A percentile compares a stretch with the other conserved stretches of the same genome.
Evolutionary conservation across 345 rosid genomes (phyloP).

Genomic region (Sisymbrium irio): DNA sequence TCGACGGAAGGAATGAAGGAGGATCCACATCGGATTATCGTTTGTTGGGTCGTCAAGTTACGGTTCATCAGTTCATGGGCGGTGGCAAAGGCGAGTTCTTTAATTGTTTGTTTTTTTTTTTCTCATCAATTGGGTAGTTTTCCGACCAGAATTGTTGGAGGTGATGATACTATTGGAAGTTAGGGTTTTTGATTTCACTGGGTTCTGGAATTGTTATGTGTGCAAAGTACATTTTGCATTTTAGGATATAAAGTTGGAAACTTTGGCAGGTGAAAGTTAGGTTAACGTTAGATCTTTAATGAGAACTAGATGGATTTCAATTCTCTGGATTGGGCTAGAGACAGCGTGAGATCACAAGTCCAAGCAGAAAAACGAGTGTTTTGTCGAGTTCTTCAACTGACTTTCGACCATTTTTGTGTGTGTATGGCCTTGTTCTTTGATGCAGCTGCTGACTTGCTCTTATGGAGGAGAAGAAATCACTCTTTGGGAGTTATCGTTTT

Average conservation of each 20-base stretch:
- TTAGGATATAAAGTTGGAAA: background rate
- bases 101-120: background rate
- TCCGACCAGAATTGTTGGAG: background rate
- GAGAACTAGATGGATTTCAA: background rate
- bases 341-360: background rate
- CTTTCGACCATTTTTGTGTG: background rate
- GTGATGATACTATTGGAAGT: background rate
- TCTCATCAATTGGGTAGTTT: background rate
- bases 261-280: constrained; percentile 20
- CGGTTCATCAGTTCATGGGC: constrained; percentile 50
- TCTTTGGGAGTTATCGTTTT: constrained; percentile 64
- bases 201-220: background rate
- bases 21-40: constrained; percentile 31
- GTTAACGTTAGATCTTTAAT: constrained; percentile 16
- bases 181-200: constrained; percentile 26
- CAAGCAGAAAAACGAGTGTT: background rate
- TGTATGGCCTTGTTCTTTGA: constrained; percentile 10
- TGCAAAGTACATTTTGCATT: background rate
- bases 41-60: constrained; percentile 38
- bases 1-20: constrained; percentile 26
- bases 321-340: background rate
- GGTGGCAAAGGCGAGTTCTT: constrained; percentile 43
- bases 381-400: background rate
- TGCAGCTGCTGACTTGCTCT: constrained; percentile 72
- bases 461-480: constrained; percentile 66